Evolutionary conservation across 495 filamentous ascomycete genomes (phyloP).

Genomic region (Lophiotrema nucula): DNA sequence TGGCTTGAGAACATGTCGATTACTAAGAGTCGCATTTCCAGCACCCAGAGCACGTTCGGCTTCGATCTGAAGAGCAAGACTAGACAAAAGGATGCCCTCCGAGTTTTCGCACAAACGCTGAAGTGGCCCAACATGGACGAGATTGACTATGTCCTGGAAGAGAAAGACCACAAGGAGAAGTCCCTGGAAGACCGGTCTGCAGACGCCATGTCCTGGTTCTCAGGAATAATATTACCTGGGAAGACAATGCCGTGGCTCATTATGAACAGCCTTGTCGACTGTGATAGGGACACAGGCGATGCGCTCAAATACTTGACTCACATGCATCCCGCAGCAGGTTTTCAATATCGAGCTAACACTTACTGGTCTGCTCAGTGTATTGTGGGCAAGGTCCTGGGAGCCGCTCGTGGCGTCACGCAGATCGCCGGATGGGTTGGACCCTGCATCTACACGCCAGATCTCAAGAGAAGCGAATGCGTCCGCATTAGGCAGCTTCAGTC

Average conservation of each 20-base stretch:
- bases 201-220: conserved; percentile 71
- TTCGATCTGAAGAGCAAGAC: conserved; percentile 60
- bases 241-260: conserved; percentile 66
- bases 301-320: conserved; percentile 61
- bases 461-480: conserved; percentile 62
- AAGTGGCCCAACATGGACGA: conserved; percentile 71
- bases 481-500: conserved; percentile 55
- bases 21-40: conserved; percentile 48
- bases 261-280: conserved; percentile 71
- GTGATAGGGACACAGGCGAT: conserved; percentile 59
- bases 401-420: conserved; percentile 40
- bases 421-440: conserved; percentile 63
- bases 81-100: conserved; percentile 62
- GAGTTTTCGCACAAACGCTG: conserved; percentile 64
- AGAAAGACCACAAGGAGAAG: conserved; percentile 52
- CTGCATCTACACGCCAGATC: conserved; percentile 59
- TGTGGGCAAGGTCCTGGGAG: conserved; percentile 68
- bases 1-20: conserved; percentile 67
- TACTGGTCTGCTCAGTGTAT: conserved; percentile 70
- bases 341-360: conserved; percentile 67
- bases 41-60: conserved; percentile 47
- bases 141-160: conserved; percentile 57
- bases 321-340: conserved; percentile 62
- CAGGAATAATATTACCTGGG: conserved; percentile 67
- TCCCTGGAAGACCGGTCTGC: conserved; percentile 60